Evolutionary conservation across 106 monocot species (phyloP).

Genomic region (Vanilla planifolia): DNA sequence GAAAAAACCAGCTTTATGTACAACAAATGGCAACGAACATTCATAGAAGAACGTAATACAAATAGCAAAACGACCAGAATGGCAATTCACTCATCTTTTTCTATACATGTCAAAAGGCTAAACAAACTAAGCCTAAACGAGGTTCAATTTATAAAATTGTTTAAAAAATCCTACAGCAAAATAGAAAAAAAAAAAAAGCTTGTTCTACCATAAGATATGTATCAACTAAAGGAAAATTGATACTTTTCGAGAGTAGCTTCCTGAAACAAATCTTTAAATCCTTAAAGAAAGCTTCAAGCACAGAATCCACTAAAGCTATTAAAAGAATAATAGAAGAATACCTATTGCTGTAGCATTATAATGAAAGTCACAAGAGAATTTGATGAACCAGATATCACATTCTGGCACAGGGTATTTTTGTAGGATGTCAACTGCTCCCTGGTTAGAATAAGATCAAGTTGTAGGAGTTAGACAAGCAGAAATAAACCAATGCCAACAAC

Average conservation of each 20-base stretch:
- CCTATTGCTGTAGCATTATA: slow-evolving; percentile 84
- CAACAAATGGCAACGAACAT: too few relatives aligned
- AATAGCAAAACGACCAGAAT: too few relatives aligned
- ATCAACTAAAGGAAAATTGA: neutral
- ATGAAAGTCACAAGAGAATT: slow-evolving; percentile 96
- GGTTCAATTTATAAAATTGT: too few relatives aligned
- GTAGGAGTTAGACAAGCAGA: neutral
- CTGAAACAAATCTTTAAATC: neutral
- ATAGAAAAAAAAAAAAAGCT: neutral
- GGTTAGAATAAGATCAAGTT: slow-evolving; percentile 4
- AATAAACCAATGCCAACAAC: neutral
- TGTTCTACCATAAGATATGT: neutral
- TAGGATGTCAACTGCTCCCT: slow-evolving; percentile 87
- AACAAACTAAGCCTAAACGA: too few relatives aligned
- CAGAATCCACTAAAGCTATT: neutral
- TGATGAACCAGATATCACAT: slow-evolving; percentile 88
- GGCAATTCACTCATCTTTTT: too few relatives aligned
- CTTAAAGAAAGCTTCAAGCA: neutral
- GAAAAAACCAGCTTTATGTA: too few relatives aligned
- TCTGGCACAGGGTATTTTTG: slow-evolving; percentile 95
- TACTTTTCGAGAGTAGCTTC: neutral
- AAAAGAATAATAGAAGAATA: slow-evolving; percentile 15
- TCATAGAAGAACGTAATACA: too few relatives aligned
- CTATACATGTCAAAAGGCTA: too few relatives aligned
- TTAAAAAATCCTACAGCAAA: neutral